Evolutionary conservation across 306 rosid species (phyloP), one percentile per base, ranked within the genome.

Genomic region (Neltuma alba): DNA sequence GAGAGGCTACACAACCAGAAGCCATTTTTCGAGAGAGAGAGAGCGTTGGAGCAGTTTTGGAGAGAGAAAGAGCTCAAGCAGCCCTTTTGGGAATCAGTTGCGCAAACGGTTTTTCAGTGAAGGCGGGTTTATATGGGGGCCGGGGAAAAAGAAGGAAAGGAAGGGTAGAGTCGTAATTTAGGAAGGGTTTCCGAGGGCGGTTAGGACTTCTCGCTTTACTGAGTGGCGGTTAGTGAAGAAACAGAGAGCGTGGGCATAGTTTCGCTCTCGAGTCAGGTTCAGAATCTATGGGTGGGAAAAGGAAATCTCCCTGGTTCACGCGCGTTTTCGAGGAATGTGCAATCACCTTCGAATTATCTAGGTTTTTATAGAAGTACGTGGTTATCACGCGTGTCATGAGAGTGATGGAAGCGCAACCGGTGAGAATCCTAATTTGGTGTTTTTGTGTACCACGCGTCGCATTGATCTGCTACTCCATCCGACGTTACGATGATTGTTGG

Each of bases 1-100:
- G 78, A 33, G 58, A 48, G 20, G 76, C 55, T 41, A 60, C 55
- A 2, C 52, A 68, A 14, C 21, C 14, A 5, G 73, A 68, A 41
- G 86, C 68, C 78, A 83, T 84, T 38, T 73, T 44, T 65, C 68
- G 60, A 62, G 79, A 50, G 38, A 14, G 78, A 31, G 38, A 28
- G 9, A 41, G 66, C 61, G 28, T 21, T 54, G 69, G 38, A 65
- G 44, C 0, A 40, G 33, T 65, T 42, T 44, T 33, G 40, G 47
- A 69, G 86, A 9, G 83, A 57, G 34, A 47, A 40, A n/a, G 58
- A 25, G 3, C 11, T 13, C 18, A 48, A 40, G 48, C 34, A 41
- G 45, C 11, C 25, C 12, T 33, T 64, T 14, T 27, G 62, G 30
- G 36, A 66, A 10, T 76, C 74, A 21, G 79, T 72, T 72, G 27